These are phyloP conservation scores for Trichosporon inkin DNA, from an alignment of 1,284 basidiomycete species.

Conservation along the genomic window DNA sequence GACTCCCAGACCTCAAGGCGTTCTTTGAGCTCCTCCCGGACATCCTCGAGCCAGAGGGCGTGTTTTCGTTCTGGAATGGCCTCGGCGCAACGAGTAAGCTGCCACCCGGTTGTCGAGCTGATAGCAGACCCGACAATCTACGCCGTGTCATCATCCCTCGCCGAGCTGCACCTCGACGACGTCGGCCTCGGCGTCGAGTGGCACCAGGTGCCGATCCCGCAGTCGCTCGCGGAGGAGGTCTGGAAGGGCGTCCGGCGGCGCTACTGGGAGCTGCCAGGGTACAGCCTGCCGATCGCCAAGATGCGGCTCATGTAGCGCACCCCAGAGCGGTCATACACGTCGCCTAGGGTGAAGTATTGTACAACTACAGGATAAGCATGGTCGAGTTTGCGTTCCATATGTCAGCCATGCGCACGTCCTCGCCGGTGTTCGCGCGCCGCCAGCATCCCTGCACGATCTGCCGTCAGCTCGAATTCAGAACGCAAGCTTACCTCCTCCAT, in stretches of 20 bases:
- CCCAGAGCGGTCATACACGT: background rate
- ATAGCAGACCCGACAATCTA: slow-evolving; percentile 73
- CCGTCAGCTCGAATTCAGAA: background rate
- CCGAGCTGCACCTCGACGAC: slow-evolving; percentile 79
- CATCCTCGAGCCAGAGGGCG: slow-evolving; percentile 70
- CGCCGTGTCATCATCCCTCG: slow-evolving; percentile 81
- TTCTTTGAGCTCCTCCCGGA: slow-evolving; percentile 83
- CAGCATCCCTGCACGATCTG: slow-evolving; percentile 21
- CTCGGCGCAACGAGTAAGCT: slow-evolving; percentile 83
- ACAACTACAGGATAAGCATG: slow-evolving; percentile 17
- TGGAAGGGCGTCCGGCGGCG: slow-evolving; percentile 49
- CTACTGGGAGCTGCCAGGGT: slow-evolving; percentile 51
- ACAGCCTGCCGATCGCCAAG: slow-evolving; percentile 44
- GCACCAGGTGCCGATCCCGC: slow-evolving; percentile 47
- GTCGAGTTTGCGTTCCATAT: slow-evolving; percentile 12
- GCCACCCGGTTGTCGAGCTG: background rate
- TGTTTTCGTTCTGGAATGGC: slow-evolving; percentile 97
- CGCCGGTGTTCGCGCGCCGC: slow-evolving; percentile 11
- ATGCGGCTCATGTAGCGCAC: slow-evolving; percentile 29
- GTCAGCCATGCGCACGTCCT: slow-evolving; percentile 16
- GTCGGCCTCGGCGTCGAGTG: slow-evolving; percentile 59
- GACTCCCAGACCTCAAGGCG: slow-evolving; percentile 59
- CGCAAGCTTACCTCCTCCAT: slow-evolving; percentile 12
- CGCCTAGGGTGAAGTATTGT: too few species aligned
- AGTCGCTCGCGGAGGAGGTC: slow-evolving; percentile 46